Conservation (phyloP, 2,329 filamentous ascomycete genomes). For the Alternaria atra region DNA sequence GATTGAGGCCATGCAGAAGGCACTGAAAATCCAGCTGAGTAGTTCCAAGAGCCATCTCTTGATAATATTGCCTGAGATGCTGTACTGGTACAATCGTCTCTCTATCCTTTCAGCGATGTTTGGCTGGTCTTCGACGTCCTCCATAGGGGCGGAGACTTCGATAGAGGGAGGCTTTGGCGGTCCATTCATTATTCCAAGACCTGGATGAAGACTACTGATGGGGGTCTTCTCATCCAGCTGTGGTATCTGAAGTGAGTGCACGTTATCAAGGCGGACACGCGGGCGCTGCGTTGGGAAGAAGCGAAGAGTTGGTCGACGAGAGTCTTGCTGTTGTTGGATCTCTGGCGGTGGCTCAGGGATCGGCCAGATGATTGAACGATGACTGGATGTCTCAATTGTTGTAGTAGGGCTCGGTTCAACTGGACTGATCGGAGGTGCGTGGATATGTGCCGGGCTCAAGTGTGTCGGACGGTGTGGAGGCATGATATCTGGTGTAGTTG, state of each 20-base stretch:
- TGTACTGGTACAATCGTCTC: too few species aligned
- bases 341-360: conserved; percentile 32
- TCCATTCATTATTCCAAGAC: conserved; percentile 16
- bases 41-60: conserved; percentile 40
- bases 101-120: too few species aligned
- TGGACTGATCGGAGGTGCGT: not conserved
- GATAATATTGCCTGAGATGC: conserved; percentile 21
- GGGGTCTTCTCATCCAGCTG: conserved; percentile 20
- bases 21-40: conserved; percentile 38
- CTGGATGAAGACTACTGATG: conserved; percentile 1
- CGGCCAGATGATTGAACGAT: conserved; percentile 29
- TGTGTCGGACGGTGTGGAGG: conserved; percentile 4
- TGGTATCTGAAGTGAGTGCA: conserved; percentile 18
- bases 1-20: conserved; percentile 33
- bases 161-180: conserved; percentile 18
- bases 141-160: too few species aligned
- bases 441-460: not conserved
- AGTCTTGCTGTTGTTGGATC: conserved; percentile 5
- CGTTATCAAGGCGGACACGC: conserved; percentile 16
- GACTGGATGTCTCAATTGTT: conserved; percentile 29
- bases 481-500: conserved; percentile 27
- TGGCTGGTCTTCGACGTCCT: too few species aligned
- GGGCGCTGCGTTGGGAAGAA: conserved; percentile 29
- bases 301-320: conserved; percentile 21
- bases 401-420: conserved; percentile 24